Evolutionary conservation across 371 early-diverging fungal genomes (phyloP).

Genomic region (Rhizopus stolonifer): DNA sequence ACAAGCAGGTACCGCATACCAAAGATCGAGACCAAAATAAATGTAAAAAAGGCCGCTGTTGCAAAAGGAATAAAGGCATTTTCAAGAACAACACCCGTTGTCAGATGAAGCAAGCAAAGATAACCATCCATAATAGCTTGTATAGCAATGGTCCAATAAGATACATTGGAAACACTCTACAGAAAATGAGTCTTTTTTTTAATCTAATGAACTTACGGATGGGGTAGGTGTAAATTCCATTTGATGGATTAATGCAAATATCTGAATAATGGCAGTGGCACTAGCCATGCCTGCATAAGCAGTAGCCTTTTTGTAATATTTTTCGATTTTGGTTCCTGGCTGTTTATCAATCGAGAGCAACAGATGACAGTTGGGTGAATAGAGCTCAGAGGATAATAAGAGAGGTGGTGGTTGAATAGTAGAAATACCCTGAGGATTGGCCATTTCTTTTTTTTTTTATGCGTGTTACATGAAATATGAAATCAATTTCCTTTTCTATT

Average conservation of each 20-base stretch:
- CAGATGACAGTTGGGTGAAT: conserved; percentile 60
- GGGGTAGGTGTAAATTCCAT: conserved; percentile 77
- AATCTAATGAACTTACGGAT: conserved; percentile 45
- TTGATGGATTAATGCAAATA: conserved; percentile 64
- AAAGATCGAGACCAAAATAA: conserved; percentile 69
- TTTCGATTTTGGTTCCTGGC: conserved; percentile 55
- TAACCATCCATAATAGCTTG: conserved; percentile 73
- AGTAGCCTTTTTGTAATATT: conserved; percentile 54
- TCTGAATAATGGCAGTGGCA: conserved; percentile 53
- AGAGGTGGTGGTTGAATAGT: conserved; percentile 54
- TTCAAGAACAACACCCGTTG: conserved; percentile 61
- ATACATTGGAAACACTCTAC: conserved; percentile 71
- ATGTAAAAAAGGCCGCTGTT: conserved; percentile 68
- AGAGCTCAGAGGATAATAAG: conserved; percentile 50
- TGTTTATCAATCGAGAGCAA: conserved; percentile 37
- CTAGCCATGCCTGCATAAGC: conserved; percentile 60
- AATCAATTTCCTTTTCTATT: background rate
- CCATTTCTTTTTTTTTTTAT: conserved; percentile 25
- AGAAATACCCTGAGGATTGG: conserved; percentile 57
- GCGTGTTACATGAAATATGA: background rate
- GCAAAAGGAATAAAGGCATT: conserved; percentile 64
- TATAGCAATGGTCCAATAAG: conserved; percentile 70
- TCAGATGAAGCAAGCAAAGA: conserved; percentile 63
- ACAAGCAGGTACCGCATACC: conserved; percentile 75
- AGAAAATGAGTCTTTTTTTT: background rate